Evolutionary conservation across 257 asterid species (phyloP).

Genomic region (Prunella vulgaris): DNA sequence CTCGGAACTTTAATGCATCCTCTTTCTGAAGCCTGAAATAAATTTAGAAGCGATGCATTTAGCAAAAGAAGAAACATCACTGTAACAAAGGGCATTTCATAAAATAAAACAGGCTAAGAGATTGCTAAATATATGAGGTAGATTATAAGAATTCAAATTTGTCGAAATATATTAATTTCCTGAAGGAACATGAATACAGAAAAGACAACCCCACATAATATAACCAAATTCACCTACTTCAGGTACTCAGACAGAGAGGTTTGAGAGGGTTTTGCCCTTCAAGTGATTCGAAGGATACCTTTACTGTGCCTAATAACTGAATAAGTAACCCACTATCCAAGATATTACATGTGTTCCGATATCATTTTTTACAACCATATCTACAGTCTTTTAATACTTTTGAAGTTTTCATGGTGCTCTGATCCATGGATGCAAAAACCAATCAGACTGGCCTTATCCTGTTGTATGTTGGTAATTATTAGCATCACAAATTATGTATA

Average conservation of each 20-base stretch:
- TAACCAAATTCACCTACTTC: conserved; percentile 4
- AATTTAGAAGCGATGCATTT: conserved; percentile 21
- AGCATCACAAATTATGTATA: neutral
- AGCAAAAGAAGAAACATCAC: neutral
- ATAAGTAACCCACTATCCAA: neutral
- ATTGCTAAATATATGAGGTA: neutral
- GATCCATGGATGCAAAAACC: neutral
- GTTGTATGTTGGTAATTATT: neutral
- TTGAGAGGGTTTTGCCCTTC: neutral
- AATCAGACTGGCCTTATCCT: neutral
- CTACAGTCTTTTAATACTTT: neutral
- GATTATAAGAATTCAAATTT: conserved; percentile 3
- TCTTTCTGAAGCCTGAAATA: conserved; percentile 78
- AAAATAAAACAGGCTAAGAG: conserved; percentile 1
- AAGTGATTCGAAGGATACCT: neutral
- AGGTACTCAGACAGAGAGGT: conserved; percentile 10
- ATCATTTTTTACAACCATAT: neutral
- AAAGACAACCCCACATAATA: neutral
- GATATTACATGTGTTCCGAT: neutral
- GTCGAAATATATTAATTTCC: conserved; percentile 1
- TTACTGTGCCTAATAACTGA: neutral
- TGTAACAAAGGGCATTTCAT: neutral
- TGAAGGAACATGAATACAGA: conserved; percentile 4
- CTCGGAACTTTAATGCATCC: conserved; percentile 83
- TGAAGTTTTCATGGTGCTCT: neutral